Evolutionary conservation across 164 flowering plant species (phyloP), one percentile per base, ranked within the genome.

Genomic region (Macadamia tetraphylla): DNA sequence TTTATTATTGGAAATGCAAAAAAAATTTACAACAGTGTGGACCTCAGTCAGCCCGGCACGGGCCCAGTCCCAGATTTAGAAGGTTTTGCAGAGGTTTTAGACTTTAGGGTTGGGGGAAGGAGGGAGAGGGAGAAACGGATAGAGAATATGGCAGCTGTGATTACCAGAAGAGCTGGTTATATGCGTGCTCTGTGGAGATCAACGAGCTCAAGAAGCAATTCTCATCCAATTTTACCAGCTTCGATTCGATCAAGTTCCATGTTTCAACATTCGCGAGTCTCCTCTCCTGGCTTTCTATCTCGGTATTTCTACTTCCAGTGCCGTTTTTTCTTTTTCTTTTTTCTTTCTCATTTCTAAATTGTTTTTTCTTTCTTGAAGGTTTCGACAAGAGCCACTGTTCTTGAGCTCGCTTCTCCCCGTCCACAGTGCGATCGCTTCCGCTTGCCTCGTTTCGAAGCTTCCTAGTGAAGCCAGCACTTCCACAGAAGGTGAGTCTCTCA

Each of bases 381-480:
- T 81, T 51, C 73, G 80, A 48, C 73, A 83, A 61, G 82, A 84
- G 70, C n/a, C 70, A 32, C n/a, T 62, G 65, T 67, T 52, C 40
- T 64, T 84, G 77, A 77, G 74, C 74, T 73, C 84, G 0, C 78
- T 82, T 58, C 65, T 71, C 9, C 83, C 83, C 8, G 9, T 77
- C 51, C 82, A 84, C 62, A 71, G 67, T 35, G 85, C 84, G 1
- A 70, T 73, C 64, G 84, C 88, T 1, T 81, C 85, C 3, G 83
- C 88, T 62, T 71, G 84, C 51, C 82, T 82, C 5, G 75, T 84
- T 63, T 82, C 85, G 15, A 82, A 80, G 74, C 82, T 80, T 61
- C 80, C 87, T 29, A 62, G 31, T 11, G 80, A 74, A 2, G 71
- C 63, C 1, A 75, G 60, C 64, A 31, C 71, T 8, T 73, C 77